These are phyloP conservation scores for Cadophora luteo-olivacea DNA, from an alignment of 2,329 filamentous ascomycete species.

Conservation along the genomic window DNA sequence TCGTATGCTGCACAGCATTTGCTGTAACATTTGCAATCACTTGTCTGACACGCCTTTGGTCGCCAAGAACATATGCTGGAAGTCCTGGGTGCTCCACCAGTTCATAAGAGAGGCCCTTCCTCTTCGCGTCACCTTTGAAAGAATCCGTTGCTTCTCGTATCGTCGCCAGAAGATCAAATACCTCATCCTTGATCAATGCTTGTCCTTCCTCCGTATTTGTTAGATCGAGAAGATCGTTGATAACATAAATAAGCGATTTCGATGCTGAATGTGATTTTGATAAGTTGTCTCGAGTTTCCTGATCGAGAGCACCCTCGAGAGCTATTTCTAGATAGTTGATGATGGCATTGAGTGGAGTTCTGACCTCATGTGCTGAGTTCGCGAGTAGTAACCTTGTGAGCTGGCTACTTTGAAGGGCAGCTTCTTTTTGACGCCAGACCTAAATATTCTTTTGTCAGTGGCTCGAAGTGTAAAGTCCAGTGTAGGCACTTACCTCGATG, in stretches of 20 bases:
- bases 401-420: slow-evolving; percentile 80
- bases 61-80: slow-evolving; percentile 75
- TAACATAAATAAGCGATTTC: slow-evolving; percentile 91
- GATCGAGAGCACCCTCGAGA: slow-evolving; percentile 78
- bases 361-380: slow-evolving; percentile 90
- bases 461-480: too few relatives aligned
- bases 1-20: slow-evolving; percentile 84
- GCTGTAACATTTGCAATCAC: slow-evolving; percentile 83
- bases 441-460: slow-evolving; percentile 66
- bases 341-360: slow-evolving; percentile 89
- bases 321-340: slow-evolving; percentile 96
- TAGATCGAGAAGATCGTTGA: slow-evolving; percentile 88
- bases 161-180: slow-evolving; percentile 74
- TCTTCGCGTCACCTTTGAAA: slow-evolving; percentile 74
- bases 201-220: slow-evolving; percentile 88
- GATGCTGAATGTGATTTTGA: slow-evolving; percentile 87
- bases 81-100: slow-evolving; percentile 72
- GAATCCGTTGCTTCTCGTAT: slow-evolving; percentile 79
- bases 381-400: slow-evolving; percentile 80
- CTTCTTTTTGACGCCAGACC: slow-evolving; percentile 91
- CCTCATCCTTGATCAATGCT: slow-evolving; percentile 78
- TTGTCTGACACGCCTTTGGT: slow-evolving; percentile 81
- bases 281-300: slow-evolving; percentile 84
- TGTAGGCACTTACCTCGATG: slow-evolving; percentile 90
- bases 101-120: slow-evolving; percentile 76